These are phyloP conservation scores for Rhizopus arrhizus DNA, from an alignment of 371 early-diverging fungal species.

Conservation along the genomic window DNA sequence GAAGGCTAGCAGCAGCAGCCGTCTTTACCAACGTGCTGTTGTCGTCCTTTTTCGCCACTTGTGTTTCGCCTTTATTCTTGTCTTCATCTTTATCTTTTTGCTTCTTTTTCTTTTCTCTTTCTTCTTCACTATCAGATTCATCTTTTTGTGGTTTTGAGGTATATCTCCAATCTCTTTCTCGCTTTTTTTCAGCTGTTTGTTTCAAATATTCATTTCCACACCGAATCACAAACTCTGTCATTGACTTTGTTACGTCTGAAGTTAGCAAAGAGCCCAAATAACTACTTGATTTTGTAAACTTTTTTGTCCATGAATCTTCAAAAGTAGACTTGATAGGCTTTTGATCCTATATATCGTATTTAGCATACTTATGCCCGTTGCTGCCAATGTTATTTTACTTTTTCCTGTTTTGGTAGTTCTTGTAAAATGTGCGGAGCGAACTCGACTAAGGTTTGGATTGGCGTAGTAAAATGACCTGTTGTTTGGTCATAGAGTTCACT, in stretches of 20 bases:
- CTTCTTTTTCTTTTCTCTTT: slow-evolving; percentile 17
- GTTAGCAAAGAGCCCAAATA: slow-evolving; percentile 16
- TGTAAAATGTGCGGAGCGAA: slow-evolving; percentile 61
- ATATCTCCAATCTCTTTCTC: slow-evolving; percentile 3
- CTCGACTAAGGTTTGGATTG: slow-evolving; percentile 54
- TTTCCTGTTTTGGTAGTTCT: slow-evolving; percentile 46
- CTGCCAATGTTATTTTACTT: slow-evolving; percentile 18
- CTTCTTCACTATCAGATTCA: slow-evolving; percentile 3
- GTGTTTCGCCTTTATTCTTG: slow-evolving; percentile 8
- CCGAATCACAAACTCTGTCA: slow-evolving; percentile 26
- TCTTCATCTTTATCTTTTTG: slow-evolving; percentile 16
- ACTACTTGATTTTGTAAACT: slow-evolving; percentile 5
- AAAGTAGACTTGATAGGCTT: slow-evolving; percentile 26
- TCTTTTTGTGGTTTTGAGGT: not conserved
- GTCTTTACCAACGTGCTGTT: slow-evolving; percentile 28
- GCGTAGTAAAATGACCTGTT: slow-evolving; percentile 53
- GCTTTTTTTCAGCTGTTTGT: slow-evolving; percentile 18
- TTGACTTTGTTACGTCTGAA: slow-evolving; percentile 13
- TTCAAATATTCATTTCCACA: slow-evolving; percentile 29
- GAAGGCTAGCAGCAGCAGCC: slow-evolving; percentile 49
- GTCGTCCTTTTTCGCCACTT: slow-evolving; percentile 18
- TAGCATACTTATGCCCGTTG: not conserved
- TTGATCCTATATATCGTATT: slow-evolving; percentile 18
- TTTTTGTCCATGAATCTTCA: slow-evolving; percentile 32
- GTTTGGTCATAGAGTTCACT: slow-evolving; percentile 54